phyloP scores from a whole-genome alignment of 2,329 filamentous ascomycete species.

The Fusarium mundagurra region DNA sequence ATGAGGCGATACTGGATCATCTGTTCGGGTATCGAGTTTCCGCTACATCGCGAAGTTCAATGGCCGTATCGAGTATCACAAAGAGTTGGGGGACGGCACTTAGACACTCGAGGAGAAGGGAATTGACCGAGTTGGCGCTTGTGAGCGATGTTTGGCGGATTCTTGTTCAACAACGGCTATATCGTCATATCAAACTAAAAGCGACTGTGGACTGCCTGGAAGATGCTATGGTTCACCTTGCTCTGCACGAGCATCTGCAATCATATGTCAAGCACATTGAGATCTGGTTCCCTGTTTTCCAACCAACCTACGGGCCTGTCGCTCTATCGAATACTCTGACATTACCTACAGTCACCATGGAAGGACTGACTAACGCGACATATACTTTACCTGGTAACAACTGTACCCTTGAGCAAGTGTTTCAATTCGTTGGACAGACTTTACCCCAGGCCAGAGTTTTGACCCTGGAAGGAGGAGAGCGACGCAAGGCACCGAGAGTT shows the following conservation, averaged over 20 bases:
- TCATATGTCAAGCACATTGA: slow-evolving; percentile 77
- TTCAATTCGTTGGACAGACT: slow-evolving; percentile 67
- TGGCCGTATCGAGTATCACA: slow-evolving; percentile 62
- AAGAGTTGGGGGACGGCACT: slow-evolving; percentile 72
- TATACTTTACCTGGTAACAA: slow-evolving; percentile 72
- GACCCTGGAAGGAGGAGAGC: slow-evolving; percentile 80
- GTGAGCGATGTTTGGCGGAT: slow-evolving; percentile 71
- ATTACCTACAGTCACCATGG: slow-evolving; percentile 63
- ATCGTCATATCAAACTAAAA: slow-evolving; percentile 80
- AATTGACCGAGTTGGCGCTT: slow-evolving; percentile 72
- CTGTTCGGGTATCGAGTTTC: slow-evolving; percentile 75
- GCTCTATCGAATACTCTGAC: slow-evolving; percentile 55
- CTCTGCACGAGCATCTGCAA: slow-evolving; percentile 65
- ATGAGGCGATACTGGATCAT: slow-evolving; percentile 76
- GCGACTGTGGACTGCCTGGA: slow-evolving; percentile 71
- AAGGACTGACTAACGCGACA: slow-evolving; percentile 65
- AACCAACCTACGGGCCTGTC: slow-evolving; percentile 61
- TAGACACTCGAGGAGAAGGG: slow-evolving; percentile 73
- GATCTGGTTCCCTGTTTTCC: slow-evolving; percentile 81
- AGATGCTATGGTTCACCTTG: slow-evolving; percentile 70
- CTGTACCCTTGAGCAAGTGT: slow-evolving; percentile 75
- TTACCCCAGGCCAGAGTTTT: slow-evolving; percentile 72
- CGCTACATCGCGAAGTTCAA: slow-evolving; percentile 64
- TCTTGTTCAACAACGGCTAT: slow-evolving; percentile 76
- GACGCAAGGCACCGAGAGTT: slow-evolving; percentile 78